A percentile compares a stretch with the other conserved stretches of the same genome.
phyloP scores from a whole-genome alignment of 2,329 filamentous ascomycete species.

The Leptographium radiaticola region DNA sequence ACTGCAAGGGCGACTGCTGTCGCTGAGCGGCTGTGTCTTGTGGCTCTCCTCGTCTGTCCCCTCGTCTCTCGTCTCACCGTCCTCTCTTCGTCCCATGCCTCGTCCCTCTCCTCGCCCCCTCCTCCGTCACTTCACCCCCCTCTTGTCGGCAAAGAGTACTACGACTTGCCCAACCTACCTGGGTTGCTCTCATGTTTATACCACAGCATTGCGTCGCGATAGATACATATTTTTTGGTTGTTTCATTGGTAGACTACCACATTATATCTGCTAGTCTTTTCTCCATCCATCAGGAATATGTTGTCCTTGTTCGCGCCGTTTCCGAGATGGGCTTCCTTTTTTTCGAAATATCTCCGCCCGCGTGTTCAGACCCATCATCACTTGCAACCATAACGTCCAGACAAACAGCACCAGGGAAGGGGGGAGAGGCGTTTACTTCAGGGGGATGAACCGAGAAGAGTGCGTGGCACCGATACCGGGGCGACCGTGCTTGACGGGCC shows the following conservation, averaged over 20 bases:
- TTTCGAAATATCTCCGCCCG: neutral
- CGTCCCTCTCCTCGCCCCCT: neutral
- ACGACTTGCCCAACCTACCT: neutral
- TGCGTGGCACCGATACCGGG: conserved; percentile 99
- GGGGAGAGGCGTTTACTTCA: conserved; percentile 61
- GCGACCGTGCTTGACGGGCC: conserved; percentile 99
- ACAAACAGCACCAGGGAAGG: neutral
- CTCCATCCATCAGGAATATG: neutral
- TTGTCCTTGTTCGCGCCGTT: conserved; percentile 3
- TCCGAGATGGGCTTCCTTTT: conserved; percentile 1
- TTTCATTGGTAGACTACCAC: neutral
- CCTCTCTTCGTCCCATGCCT: neutral
- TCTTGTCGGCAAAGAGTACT: neutral
- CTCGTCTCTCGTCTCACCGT: neutral
- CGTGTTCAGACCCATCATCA: conserved; percentile 1
- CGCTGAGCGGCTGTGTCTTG: neutral
- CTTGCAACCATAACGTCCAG: conserved; percentile 1
- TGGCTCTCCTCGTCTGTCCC: neutral
- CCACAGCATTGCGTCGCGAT: neutral
- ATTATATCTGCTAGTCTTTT: neutral
- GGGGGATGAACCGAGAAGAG: conserved; percentile 99
- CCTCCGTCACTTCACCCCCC: too few relatives aligned
- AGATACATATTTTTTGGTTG: neutral
- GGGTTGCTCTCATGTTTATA: too few relatives aligned
- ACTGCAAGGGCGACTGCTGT: conserved; percentile 16